phyloP scores from a whole-genome alignment of 140 eudicot genomes.

The Bidens hawaiensis region DNA sequence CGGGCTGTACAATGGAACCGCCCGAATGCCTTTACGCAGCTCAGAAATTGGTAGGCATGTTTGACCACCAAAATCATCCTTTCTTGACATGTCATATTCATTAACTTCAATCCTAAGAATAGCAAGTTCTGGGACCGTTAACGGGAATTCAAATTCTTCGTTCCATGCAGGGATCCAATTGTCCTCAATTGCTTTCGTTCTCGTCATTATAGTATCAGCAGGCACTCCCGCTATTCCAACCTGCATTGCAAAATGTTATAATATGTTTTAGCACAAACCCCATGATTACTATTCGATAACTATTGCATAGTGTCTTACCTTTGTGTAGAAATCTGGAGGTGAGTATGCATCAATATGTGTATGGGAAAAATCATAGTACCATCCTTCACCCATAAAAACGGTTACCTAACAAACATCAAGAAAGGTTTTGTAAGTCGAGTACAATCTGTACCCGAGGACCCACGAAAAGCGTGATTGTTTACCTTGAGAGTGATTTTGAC shows the following conservation, averaged over 20 bases:
- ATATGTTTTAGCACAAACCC: no score
- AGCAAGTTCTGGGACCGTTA: slow-evolving; percentile 86
- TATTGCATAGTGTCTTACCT: slow-evolving; percentile 38
- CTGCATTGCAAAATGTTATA: slow-evolving; percentile 23
- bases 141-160: slow-evolving; percentile 62
- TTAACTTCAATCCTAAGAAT: slow-evolving; percentile 86
- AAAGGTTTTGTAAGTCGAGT: slow-evolving; percentile 15
- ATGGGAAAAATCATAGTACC: slow-evolving; percentile 70
- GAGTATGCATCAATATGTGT: slow-evolving; percentile 82
- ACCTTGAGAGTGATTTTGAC: slow-evolving; percentile 69
- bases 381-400: slow-evolving; percentile 90
- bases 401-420: slow-evolving; percentile 54
- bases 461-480: slow-evolving; percentile 10
- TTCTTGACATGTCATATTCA: slow-evolving; percentile 82
- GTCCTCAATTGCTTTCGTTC: slow-evolving; percentile 75
- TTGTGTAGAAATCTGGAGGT: slow-evolving; percentile 88
- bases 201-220: slow-evolving; percentile 70
- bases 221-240: slow-evolving; percentile 91
- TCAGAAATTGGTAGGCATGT: slow-evolving; percentile 79
- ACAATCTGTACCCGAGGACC: no score
- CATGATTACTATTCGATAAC: no score
- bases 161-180: slow-evolving; percentile 92
- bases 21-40: slow-evolving; percentile 77
- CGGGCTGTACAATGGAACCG: slow-evolving; percentile 67
- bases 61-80: slow-evolving; percentile 95